Conservation (phyloP, 352 stramenopile genomes). For the Phytophthora idaei region DNA sequence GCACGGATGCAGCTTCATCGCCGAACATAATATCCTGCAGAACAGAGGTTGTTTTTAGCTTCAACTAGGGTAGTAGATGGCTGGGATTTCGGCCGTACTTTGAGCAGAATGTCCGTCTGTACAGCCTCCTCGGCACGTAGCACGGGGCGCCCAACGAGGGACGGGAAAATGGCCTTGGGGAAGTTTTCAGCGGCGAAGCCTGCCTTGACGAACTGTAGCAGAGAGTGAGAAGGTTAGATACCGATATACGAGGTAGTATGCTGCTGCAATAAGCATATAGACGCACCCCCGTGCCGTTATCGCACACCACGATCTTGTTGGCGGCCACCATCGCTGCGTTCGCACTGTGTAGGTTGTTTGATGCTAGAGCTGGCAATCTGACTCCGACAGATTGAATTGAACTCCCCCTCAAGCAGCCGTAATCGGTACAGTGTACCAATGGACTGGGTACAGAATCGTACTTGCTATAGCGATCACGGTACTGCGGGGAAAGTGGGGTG, state of each 20-base stretch:
- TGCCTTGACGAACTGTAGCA: constrained; percentile 87
- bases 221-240: background rate
- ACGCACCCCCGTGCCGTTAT: constrained; percentile 88
- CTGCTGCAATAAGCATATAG: background rate
- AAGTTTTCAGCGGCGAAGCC: constrained; percentile 96
- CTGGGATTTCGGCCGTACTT: constrained; percentile 37
- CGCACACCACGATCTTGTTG: constrained; percentile 90
- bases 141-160: constrained; percentile 93
- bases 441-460: constrained; percentile 4
- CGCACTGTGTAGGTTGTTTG: background rate
- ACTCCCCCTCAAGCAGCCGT: constrained; percentile 13
- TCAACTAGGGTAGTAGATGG: background rate
- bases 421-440: constrained; percentile 14
- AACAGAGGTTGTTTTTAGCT: constrained; percentile 1
- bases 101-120: constrained; percentile 86
- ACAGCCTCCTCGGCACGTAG: constrained; percentile 93
- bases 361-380: constrained; percentile 8
- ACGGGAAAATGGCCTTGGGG: constrained; percentile 94
- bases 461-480: background rate
- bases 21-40: constrained; percentile 95
- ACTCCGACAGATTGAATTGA: constrained; percentile 21
- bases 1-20: constrained; percentile 90
- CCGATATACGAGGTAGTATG: background rate
- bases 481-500: background rate
- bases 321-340: constrained; percentile 70